These are phyloP conservation scores for Aspergillus ochraceoroseus DNA, from an alignment of 2,329 filamentous ascomycete species.

Conservation along the genomic window DNA sequence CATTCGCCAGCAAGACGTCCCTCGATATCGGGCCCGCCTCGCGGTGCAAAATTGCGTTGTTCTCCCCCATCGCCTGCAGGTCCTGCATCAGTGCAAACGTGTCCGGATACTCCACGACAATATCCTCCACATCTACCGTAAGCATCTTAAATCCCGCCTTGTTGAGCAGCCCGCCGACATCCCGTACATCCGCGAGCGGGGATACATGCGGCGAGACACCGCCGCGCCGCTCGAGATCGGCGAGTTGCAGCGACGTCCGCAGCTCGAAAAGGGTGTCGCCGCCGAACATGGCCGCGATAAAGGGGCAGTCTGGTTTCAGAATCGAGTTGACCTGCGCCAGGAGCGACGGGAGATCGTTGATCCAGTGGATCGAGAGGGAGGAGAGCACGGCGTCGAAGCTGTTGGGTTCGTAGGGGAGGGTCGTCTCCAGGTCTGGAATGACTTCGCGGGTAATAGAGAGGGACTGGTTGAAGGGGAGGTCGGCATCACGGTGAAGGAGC, in stretches of 20 bases:
- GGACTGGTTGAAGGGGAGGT: conserved; percentile 61
- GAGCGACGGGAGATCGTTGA: conserved; percentile 87
- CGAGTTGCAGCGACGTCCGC: conserved; percentile 85
- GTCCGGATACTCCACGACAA: conserved; percentile 89
- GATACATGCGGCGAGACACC: conserved; percentile 88
- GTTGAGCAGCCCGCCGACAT: conserved; percentile 81
- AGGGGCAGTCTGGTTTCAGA: conserved; percentile 84
- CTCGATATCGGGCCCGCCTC: conserved; percentile 71
- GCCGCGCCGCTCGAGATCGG: conserved; percentile 83
- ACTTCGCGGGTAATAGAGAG: conserved; percentile 70
- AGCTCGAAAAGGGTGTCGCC: conserved; percentile 92
- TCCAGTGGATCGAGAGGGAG: conserved; percentile 89
- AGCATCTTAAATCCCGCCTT: conserved; percentile 90
- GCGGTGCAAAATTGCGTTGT: conserved; percentile 79
- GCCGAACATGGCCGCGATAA: conserved; percentile 93
- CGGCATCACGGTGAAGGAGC: conserved; percentile 73
- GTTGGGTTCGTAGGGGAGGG: conserved; percentile 67
- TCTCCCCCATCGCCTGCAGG: conserved; percentile 93
- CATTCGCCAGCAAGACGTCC: conserved; percentile 80
- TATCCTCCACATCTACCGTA: conserved; percentile 95
- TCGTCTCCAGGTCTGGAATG: conserved; percentile 60
- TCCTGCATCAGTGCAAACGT: conserved; percentile 89
- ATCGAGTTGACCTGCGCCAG: conserved; percentile 79
- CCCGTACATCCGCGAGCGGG: conserved; percentile 83
- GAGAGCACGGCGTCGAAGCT: conserved; percentile 88